phyloP scores from a whole-genome alignment of 1,284 basidiomycete genomes.

The Ceratobasidium sp. region DNA sequence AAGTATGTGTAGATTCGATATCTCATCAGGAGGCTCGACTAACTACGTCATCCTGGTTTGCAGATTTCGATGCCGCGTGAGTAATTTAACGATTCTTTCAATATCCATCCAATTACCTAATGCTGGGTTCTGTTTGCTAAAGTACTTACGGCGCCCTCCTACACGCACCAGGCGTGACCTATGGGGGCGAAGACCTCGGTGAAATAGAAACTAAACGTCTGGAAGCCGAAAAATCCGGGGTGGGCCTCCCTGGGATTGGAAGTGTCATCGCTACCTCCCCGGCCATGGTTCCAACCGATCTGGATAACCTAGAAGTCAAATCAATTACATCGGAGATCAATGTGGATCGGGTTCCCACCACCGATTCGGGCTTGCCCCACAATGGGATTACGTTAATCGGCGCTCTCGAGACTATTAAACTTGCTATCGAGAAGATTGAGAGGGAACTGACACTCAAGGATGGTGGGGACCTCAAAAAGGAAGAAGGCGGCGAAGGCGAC shows the following conservation, averaged over 20 bases:
- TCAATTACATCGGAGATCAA: not conserved
- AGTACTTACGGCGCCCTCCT: not conserved
- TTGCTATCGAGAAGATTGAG: not conserved
- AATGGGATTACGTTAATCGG: not conserved
- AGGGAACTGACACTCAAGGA: not conserved
- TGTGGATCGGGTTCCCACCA: not conserved
- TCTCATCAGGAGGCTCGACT: not conserved
- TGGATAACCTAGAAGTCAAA: not conserved
- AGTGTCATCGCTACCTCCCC: not conserved
- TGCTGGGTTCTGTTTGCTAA: no score
- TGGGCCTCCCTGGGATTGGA: not conserved
- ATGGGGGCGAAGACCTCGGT: slow-evolving; percentile 16
- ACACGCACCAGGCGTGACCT: not conserved
- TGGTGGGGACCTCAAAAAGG: not conserved
- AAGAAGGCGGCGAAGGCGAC: not conserved
- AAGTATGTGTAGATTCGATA: slow-evolving; percentile 36
- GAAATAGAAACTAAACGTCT: slow-evolving; percentile 12
- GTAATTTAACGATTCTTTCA: not conserved
- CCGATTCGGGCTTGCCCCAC: no score
- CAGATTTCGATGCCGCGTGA: slow-evolving; percentile 29
- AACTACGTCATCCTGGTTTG: not conserved
- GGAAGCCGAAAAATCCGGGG: not conserved
- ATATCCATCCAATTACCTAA: not conserved
- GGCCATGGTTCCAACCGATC: not conserved
- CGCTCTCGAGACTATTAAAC: not conserved